phyloP scores from a whole-genome alignment of 768 basidiomycete genomes.

The Cyathus striatus region DNA sequence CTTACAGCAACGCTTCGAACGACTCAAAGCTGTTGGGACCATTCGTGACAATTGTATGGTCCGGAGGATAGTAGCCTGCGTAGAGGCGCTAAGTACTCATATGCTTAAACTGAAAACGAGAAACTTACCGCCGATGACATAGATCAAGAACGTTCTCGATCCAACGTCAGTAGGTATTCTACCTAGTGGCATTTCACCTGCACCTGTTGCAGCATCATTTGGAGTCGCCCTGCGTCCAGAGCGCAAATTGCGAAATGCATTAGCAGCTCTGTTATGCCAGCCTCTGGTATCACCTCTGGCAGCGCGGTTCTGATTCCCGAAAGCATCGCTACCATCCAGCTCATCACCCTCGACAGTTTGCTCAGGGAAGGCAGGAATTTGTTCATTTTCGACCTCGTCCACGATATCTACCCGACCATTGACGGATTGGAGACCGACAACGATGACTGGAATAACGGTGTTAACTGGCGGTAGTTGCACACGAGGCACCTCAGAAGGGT shows the following conservation, averaged over 20 bases:
- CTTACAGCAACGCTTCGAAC: constrained; percentile 74
- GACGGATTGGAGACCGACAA: constrained; percentile 79
- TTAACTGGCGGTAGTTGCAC: constrained; percentile 11
- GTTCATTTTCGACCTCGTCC: constrained; percentile 13
- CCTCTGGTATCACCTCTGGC: constrained; percentile 17
- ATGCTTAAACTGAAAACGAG: constrained; percentile 1
- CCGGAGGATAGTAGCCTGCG: constrained; percentile 86
- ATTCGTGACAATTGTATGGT: constrained; percentile 85
- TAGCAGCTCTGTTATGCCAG: constrained; percentile 63
- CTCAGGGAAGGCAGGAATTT: constrained; percentile 11
- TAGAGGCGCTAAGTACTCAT: constrained; percentile 1
- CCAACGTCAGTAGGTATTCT: constrained; percentile 25
- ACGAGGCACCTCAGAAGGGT: not conserved
- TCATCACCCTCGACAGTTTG: constrained; percentile 3
- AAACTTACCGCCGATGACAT: constrained; percentile 74
- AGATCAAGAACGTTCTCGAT: constrained; percentile 82
- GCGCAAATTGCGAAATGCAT: constrained; percentile 52
- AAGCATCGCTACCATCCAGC: constrained; percentile 9
- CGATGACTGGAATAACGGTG: constrained; percentile 75
- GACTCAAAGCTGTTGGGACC: constrained; percentile 66
- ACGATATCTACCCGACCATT: constrained; percentile 30
- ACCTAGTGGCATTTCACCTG: too few relatives aligned
- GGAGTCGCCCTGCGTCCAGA: constrained; percentile 20
- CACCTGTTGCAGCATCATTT: constrained; percentile 9
- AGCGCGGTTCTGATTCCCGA: constrained; percentile 3